Evolutionary conservation across 1,139 yeast species (phyloP), one percentile per base, ranked within the genome.

Genomic region (Debaryomyces udenii): DNA sequence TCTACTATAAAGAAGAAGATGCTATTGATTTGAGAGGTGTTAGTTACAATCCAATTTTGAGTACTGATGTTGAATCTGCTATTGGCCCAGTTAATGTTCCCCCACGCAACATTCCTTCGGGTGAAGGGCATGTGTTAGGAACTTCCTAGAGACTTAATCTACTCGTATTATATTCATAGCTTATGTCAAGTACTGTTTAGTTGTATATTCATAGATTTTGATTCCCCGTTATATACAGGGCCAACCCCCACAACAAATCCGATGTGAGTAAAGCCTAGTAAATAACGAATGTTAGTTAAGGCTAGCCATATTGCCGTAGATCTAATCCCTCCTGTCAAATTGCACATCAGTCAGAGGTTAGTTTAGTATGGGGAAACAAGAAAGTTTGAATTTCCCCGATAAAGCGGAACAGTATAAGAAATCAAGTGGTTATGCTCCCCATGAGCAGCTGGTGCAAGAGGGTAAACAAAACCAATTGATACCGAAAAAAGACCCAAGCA

Each of bases 1-100:
- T 64, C 22, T 85, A 73, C 53, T 70, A 78, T 49, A 70, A 66
- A 45, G 91, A 85, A 59, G 76, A 68, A 30, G 82, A 76, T 27
- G 81, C 82, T 6, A 64, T 73, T 34, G 69, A 64, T 39, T 45
- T 61, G 15, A 67, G 85, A 55, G 61, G 63, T 9, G 68, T 65
- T 10, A 57, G 64, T 27, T 75, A 75, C 50, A 55, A 55, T 16
- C 71, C 74, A 6, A 43, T 69, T 30, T 62, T 65, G 39, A 40
- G 47, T 39, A 41, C 43, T n/a, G 70, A 67, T 46, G 43, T 52
- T 27, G 70, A 43, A 17, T 23, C 40, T 30, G 17, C 29, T 15
- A 18, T 18, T 29, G 28, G 20, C 23, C 23, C 24, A 17, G 20
- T 30, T 13, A 27, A 17, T 38, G 46, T 17, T 6, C 39, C 32